These are phyloP conservation scores for Pestalotiopsis sp. DNA, from an alignment of 2,329 filamentous ascomycete genomes.

Conservation along the genomic window DNA sequence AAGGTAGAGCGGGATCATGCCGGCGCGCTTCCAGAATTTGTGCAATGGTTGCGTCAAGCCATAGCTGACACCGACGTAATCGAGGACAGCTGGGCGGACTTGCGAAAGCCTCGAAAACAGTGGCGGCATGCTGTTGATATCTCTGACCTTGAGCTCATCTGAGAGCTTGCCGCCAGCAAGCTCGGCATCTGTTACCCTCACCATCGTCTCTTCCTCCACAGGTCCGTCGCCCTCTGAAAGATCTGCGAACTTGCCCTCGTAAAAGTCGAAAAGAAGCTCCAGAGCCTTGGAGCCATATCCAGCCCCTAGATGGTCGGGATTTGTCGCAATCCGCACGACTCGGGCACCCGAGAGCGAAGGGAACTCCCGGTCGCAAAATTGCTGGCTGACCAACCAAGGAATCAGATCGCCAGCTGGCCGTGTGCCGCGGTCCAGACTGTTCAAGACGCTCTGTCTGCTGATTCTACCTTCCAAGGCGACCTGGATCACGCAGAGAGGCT, in stretches of 20 bases:
- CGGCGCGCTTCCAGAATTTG: conserved; percentile 93
- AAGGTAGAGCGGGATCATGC: conserved; percentile 88
- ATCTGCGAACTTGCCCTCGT: conserved; percentile 87
- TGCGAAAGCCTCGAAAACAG: conserved; percentile 89
- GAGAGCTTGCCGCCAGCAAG: conserved; percentile 75
- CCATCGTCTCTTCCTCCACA: conserved; percentile 64
- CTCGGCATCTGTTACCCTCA: conserved; percentile 81
- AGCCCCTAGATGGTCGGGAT: conserved; percentile 90
- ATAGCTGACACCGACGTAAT: conserved; percentile 95
- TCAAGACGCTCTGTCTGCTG: conserved; percentile 88
- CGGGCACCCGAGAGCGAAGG: conserved; percentile 90
- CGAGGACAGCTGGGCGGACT: conserved; percentile 75
- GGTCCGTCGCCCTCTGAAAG: conserved; percentile 71
- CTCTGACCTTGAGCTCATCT: conserved; percentile 85
- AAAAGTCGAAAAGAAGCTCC: conserved; percentile 87
- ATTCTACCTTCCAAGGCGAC: conserved; percentile 94
- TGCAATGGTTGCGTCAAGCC: conserved; percentile 85
- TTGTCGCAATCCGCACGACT: conserved; percentile 92
- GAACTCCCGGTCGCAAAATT: conserved; percentile 98
- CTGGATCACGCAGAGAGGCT: conserved; percentile 93
- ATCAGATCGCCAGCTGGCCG: conserved; percentile 86
- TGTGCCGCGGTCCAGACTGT: conserved; percentile 85
- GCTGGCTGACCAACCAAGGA: conserved; percentile 95
- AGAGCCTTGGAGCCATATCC: conserved; percentile 92
- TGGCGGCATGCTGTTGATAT: conserved; percentile 90